These are phyloP conservation scores for Pecoramyces ruminantium DNA, from an alignment of 192 early-diverging fungal species.

Conservation along the genomic window DNA sequence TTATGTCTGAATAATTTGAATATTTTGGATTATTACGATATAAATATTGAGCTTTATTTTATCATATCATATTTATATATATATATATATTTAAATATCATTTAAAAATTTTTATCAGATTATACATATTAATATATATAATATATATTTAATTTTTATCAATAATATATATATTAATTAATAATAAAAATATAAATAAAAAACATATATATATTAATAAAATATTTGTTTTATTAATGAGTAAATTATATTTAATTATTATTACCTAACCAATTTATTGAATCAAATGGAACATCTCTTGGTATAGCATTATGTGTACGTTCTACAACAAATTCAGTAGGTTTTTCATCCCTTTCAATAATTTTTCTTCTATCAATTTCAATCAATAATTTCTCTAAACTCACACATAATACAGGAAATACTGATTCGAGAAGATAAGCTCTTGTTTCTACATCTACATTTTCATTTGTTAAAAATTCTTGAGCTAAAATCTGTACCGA, in stretches of 20 bases:
- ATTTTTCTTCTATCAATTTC: background rate
- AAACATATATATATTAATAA: no score
- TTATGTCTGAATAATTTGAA: constrained; percentile 14
- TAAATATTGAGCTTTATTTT: constrained; percentile 26
- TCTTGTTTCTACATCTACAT: background rate
- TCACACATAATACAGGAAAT: background rate
- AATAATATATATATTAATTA: no score
- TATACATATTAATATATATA: no score
- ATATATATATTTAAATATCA: no score
- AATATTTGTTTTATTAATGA: no score
- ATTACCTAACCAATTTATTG: constrained; percentile 38
- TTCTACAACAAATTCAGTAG: background rate
- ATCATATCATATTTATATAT: background rate
- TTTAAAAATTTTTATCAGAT: no score
- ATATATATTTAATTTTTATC: no score
- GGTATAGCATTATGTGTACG: background rate
- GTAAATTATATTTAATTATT: no score
- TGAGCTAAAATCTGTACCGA: background rate
- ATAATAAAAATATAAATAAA: no score
- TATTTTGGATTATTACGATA: constrained; percentile 36
- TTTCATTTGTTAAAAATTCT: background rate
- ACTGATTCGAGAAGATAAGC: background rate
- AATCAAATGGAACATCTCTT: constrained; percentile 15
- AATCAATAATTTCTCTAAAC: background rate
- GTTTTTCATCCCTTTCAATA: background rate